A percentile compares a stretch with the other conserved stretches of the same genome.
phyloP scores from a whole-genome alignment of 257 asterid species.

The Lycium barbarum region DNA sequence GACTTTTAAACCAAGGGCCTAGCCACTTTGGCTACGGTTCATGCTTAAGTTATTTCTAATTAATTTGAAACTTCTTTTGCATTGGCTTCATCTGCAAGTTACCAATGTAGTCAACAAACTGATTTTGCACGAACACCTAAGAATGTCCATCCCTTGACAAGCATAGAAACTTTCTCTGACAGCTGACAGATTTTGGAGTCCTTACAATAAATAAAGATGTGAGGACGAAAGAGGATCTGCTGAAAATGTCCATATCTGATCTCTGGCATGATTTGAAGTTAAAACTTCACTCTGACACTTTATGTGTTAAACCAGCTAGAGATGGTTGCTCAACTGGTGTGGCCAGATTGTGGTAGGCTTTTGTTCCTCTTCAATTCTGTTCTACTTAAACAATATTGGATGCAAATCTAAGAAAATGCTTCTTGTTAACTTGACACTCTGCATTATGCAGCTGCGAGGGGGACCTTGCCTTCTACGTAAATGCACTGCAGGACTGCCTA shows the following conservation, averaged over 20 bases:
- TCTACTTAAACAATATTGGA: background rate
- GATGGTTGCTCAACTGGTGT: conserved; percentile 98
- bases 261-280: conserved; percentile 71
- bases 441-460: conserved; percentile 57
- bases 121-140: conserved; percentile 5
- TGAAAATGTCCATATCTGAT: conserved; percentile 46
- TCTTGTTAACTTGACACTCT: conserved; percentile 27
- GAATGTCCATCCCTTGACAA: conserved; percentile 26
- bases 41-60: background rate
- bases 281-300: conserved; percentile 64
- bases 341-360: conserved; percentile 75
- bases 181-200: conserved; percentile 75
- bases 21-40: background rate
- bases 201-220: conserved; percentile 81
- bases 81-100: conserved; percentile 8
- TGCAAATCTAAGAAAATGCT: conserved; percentile 24
- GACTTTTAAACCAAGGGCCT: conserved; percentile 11
- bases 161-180: conserved; percentile 35
- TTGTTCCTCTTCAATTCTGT: background rate
- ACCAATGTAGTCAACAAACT: background rate
- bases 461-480: conserved; percentile 70
- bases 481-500: conserved; percentile 61
- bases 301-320: conserved; percentile 88
- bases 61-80: background rate
- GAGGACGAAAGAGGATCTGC: conserved; percentile 58